Evolutionary conservation across 768 basidiomycete genomes (phyloP).

Genomic region (Trichaptum fuscoviolaceum): DNA sequence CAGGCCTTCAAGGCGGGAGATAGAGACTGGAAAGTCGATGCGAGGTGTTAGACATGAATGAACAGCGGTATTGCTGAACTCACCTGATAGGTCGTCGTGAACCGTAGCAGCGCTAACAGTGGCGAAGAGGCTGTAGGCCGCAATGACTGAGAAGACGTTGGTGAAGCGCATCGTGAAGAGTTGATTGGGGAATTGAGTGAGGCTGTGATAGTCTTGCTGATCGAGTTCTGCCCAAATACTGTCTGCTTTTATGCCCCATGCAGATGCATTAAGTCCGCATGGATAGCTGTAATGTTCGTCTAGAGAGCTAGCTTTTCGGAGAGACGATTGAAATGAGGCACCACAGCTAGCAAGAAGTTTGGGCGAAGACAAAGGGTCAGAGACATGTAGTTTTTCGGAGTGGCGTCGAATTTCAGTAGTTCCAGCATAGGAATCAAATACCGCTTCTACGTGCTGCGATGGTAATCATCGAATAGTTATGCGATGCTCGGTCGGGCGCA

Average conservation of each 20-base stretch:
- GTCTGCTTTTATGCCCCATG: background rate
- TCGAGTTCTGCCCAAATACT: background rate
- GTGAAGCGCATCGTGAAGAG: background rate
- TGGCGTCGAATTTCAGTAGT: background rate
- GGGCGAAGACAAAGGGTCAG: background rate
- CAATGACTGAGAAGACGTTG: background rate
- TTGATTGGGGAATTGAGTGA: background rate
- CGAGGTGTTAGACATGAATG: background rate
- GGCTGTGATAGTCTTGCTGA: background rate
- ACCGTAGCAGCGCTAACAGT: background rate
- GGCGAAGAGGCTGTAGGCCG: background rate
- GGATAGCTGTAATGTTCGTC: background rate
- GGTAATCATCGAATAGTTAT: too few relatives aligned
- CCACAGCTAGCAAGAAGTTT: background rate
- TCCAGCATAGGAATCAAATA: too few relatives aligned
- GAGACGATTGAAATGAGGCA: background rate
- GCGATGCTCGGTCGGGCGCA: too few relatives aligned
- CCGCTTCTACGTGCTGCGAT: too few relatives aligned
- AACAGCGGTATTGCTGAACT: background rate
- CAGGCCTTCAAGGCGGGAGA: background rate
- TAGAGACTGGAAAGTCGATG: background rate
- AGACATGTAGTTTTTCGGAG: background rate
- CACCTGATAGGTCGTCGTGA: background rate
- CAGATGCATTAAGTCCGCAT: background rate
- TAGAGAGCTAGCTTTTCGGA: background rate